Percentiles rank a stretch among this genome's conserved stretches.
phyloP scores from a whole-genome alignment of 345 rosid genomes.

The Alliaria petiolata region DNA sequence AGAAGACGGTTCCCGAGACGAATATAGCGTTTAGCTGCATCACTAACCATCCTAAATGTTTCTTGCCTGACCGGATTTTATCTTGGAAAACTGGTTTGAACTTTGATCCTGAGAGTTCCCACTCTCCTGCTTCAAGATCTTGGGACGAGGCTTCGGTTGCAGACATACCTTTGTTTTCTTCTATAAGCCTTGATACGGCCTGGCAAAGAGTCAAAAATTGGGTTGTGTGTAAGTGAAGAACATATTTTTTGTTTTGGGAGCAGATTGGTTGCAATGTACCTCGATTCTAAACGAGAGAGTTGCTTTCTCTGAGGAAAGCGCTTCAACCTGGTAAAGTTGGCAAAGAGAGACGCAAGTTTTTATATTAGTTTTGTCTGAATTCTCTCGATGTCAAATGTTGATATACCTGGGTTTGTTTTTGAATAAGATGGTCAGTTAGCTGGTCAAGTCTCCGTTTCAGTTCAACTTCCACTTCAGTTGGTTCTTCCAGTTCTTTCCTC shows the following conservation, averaged over 20 bases:
- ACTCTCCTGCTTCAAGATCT: slow-evolving; percentile 65
- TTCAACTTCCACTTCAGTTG: slow-evolving; percentile 87
- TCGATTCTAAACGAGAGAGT: slow-evolving; percentile 77
- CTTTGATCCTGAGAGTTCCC: slow-evolving; percentile 53
- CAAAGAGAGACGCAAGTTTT: not conserved
- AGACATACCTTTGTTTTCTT: slow-evolving; percentile 49
- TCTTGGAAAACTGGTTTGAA: slow-evolving; percentile 53
- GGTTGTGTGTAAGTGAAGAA: not conserved
- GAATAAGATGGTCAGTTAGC: slow-evolving; percentile 94
- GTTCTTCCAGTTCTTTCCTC: slow-evolving; percentile 82
- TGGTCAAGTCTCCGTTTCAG: slow-evolving; percentile 81
- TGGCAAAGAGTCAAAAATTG: slow-evolving; percentile 25
- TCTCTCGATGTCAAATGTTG: not conserved
- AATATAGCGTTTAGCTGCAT: slow-evolving; percentile 71
- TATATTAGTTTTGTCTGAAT: not conserved
- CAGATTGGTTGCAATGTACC: slow-evolving; percentile 39
- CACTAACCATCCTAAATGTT: slow-evolving; percentile 64
- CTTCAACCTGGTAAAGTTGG: slow-evolving; percentile 61
- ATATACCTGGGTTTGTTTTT: slow-evolving; percentile 94
- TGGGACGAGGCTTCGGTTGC: slow-evolving; percentile 34
- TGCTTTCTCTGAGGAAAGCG: slow-evolving; percentile 91
- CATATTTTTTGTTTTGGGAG: not conserved
- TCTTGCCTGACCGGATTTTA: slow-evolving; percentile 60
- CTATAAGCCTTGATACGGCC: slow-evolving; percentile 78
- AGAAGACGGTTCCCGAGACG: slow-evolving; percentile 64